Conservation (phyloP, 768 basidiomycete species). For the Xerocomus brunneocitrinus region DNA sequence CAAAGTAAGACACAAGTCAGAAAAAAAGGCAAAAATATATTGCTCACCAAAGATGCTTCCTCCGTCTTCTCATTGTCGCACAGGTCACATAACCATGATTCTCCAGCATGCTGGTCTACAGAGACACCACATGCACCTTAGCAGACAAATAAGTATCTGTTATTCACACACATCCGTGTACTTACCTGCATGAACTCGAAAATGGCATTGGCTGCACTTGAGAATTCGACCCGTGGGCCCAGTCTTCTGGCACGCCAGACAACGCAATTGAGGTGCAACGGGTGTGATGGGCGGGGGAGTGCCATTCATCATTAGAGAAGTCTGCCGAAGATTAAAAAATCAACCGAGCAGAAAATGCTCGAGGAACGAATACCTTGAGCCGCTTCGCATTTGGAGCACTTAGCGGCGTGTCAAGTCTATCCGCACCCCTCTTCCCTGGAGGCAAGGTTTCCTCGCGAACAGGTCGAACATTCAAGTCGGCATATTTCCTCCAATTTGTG, state of each 20-base stretch:
- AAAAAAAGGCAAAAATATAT: background rate
- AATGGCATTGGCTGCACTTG: slow-evolving; percentile 75
- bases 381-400: slow-evolving; percentile 55
- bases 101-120: slow-evolving; percentile 56
- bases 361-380: slow-evolving; percentile 44
- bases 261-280: slow-evolving; percentile 60
- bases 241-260: slow-evolving; percentile 67
- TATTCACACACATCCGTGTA: background rate
- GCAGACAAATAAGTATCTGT: slow-evolving; percentile 6
- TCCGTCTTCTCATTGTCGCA: slow-evolving; percentile 79
- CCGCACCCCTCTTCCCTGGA: slow-evolving; percentile 37
- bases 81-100: slow-evolving; percentile 83
- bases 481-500: slow-evolving; percentile 89
- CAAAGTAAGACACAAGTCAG: background rate
- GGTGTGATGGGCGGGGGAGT: slow-evolving; percentile 60
- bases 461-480: slow-evolving; percentile 75
- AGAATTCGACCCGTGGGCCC: slow-evolving; percentile 77
- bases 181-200: slow-evolving; percentile 75
- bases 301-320: slow-evolving; percentile 40
- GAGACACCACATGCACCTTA: slow-evolving; percentile 66
- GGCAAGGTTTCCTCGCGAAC: slow-evolving; percentile 61
- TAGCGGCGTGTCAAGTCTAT: slow-evolving; percentile 56
- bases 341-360: background rate
- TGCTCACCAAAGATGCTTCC: slow-evolving; percentile 75
- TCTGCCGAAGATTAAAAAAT: slow-evolving; percentile 11